Evolutionary conservation across 108 stramenopile species (phyloP).

Genomic region (Schizochytrium sp.): DNA sequence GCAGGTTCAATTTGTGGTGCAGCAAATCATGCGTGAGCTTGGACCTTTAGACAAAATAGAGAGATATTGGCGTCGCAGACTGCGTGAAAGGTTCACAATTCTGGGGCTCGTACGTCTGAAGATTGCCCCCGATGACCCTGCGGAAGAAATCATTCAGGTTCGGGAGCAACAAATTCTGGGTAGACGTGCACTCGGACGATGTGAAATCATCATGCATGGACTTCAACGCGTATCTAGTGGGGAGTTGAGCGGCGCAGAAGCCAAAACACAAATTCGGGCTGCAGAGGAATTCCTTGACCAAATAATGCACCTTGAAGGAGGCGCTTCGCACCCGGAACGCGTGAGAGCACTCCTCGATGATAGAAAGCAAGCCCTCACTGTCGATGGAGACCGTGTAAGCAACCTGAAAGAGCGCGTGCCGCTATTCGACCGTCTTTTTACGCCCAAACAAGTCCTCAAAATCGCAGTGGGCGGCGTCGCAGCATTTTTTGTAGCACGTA

Average conservation of each 20-base stretch:
- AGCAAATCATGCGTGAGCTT: slow-evolving; percentile 9
- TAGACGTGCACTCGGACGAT: background rate
- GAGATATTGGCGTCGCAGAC: slow-evolving; percentile 5
- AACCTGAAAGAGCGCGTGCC: slow-evolving; percentile 10
- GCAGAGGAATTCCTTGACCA: slow-evolving; percentile 2
- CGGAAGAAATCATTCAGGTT: background rate
- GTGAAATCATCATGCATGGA: background rate
- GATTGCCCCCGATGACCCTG: background rate
- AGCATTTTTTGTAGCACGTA: slow-evolving; percentile 18
- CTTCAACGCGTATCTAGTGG: slow-evolving; percentile 14
- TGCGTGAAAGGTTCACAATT: background rate
- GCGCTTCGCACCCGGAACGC: background rate
- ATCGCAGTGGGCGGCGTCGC: background rate
- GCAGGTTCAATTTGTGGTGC: background rate
- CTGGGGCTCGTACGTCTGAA: background rate
- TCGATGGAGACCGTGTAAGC: background rate
- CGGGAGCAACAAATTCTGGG: slow-evolving; percentile 1
- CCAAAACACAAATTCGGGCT: no score
- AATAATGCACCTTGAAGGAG: background rate
- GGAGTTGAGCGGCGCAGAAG: slow-evolving; percentile 1
- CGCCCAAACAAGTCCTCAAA: slow-evolving; percentile 23
- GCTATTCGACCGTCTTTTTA: background rate
- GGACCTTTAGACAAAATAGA: background rate
- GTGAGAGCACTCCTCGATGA: background rate
- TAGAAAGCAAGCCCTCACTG: background rate